These are phyloP conservation scores for Ustilago bromivora DNA, from an alignment of 1,284 basidiomycete genomes.

Conservation along the genomic window DNA sequence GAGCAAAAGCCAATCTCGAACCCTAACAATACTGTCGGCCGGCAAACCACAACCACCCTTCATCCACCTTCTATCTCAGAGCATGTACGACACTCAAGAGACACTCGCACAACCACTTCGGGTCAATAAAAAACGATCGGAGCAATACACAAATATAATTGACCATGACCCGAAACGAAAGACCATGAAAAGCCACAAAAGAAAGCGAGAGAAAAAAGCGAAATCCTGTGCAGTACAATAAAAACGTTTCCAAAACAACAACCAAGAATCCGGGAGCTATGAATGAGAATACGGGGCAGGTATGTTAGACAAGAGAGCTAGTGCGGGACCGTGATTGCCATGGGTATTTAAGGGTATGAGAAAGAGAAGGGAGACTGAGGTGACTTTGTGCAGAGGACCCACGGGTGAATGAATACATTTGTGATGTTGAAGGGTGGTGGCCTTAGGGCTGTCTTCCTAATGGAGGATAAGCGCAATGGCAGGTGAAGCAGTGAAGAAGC, in stretches of 20 bases:
- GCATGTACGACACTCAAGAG: neutral
- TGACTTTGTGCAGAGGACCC: neutral
- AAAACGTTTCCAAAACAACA: neutral
- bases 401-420: neutral
- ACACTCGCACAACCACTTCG: neutral
- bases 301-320: neutral
- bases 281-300: neutral
- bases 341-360: neutral
- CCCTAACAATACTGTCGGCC: too few relatives aligned
- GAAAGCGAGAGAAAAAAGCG: neutral
- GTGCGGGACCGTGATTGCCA: neutral
- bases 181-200: conserved; percentile 1
- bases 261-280: conserved; percentile 1
- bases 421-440: neutral
- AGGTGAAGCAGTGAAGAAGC: neutral
- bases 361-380: neutral
- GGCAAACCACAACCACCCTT: too few relatives aligned
- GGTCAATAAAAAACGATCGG: neutral
- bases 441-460: neutral
- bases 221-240: neutral
- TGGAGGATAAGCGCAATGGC: neutral
- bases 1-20: too few relatives aligned
- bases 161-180: neutral
- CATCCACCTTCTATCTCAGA: too few relatives aligned
- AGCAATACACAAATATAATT: neutral